Conservation (phyloP, 805 yeast species). For the Candida insectalens region DNA sequence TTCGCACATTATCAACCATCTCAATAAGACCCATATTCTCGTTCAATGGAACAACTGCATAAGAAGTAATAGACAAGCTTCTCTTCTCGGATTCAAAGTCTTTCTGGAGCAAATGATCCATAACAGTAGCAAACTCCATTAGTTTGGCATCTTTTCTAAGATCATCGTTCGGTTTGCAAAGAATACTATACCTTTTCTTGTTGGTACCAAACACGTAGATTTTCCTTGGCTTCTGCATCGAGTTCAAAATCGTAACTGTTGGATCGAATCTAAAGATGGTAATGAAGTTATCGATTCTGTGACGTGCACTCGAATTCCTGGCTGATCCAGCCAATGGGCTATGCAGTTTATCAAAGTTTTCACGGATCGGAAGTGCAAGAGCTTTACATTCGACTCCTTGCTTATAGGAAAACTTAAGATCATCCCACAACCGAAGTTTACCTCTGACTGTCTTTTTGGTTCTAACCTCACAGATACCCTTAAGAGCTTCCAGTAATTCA, state of each 20-base stretch:
- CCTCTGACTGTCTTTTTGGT: conserved; percentile 25
- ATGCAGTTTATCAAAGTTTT: conserved; percentile 64
- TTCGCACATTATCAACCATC: conserved; percentile 69
- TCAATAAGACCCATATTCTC: conserved; percentile 88
- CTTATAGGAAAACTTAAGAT: conserved; percentile 28
- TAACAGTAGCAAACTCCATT: conserved; percentile 82
- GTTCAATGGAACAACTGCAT: conserved; percentile 80
- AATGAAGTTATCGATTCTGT: conserved; percentile 20
- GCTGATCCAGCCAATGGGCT: conserved; percentile 17
- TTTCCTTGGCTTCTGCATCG: conserved; percentile 82
- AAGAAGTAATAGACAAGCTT: conserved; percentile 61
- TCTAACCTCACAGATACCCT: conserved; percentile 32
- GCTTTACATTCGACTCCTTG: conserved; percentile 21
- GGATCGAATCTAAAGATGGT: conserved; percentile 59
- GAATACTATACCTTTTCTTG: conserved; percentile 59
- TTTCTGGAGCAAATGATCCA: conserved; percentile 60
- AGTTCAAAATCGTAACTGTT: conserved; percentile 59
- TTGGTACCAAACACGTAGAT: conserved; percentile 70
- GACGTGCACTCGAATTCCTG: conserved; percentile 18
- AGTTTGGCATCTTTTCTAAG: conserved; percentile 91
- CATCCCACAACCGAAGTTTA: conserved; percentile 29
- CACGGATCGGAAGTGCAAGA: conserved; percentile 66
- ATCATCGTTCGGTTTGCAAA: conserved; percentile 85
- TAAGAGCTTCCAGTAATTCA: conserved; percentile 32
- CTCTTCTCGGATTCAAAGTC: conserved; percentile 70